Conservation (phyloP, 208 protist species). For the Sergeia podlipaevii region DNA sequence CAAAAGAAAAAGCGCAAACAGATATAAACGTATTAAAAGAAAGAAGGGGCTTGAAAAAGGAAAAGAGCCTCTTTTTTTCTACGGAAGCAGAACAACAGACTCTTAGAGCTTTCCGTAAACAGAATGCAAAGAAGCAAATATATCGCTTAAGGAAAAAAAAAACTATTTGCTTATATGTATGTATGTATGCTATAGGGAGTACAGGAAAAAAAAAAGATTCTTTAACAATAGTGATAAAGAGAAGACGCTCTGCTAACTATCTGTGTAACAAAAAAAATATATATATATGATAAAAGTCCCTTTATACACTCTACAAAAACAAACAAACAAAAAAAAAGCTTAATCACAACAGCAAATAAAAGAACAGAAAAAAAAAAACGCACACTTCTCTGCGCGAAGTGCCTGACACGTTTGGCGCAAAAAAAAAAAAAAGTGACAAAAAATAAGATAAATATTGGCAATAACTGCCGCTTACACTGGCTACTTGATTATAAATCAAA, state of each 20-base stretch:
- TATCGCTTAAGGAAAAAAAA: not conserved
- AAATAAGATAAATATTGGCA: not conserved
- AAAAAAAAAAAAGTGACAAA: slow-evolving; percentile 4
- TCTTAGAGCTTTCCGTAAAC: slow-evolving; percentile 11
- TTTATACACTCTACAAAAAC: not conserved
- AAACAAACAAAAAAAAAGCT: not conserved
- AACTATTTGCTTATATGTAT: not conserved
- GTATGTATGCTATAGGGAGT: not conserved
- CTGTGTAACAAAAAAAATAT: too few species aligned
- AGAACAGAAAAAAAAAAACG: too few species aligned
- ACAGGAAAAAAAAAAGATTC: slow-evolving; percentile 5
- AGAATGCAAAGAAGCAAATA: slow-evolving; percentile 14
- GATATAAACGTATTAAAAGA: slow-evolving; percentile 13
- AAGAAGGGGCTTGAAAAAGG: slow-evolving; percentile 1
- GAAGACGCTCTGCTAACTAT: too few species aligned
- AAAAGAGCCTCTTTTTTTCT: not conserved
- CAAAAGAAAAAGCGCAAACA: not conserved
- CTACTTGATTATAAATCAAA: not conserved
- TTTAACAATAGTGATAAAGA: too few species aligned
- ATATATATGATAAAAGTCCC: not conserved
- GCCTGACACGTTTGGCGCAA: too few species aligned
- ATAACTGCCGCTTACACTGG: not conserved
- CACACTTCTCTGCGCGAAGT: too few species aligned
- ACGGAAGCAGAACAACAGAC: slow-evolving; percentile 15
- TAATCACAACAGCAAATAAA: not conserved